Percentiles rank a stretch among this genome's conserved stretches.
phyloP scores from a whole-genome alignment of 768 basidiomycete genomes.

The Botryobasidium botryosum region DNA sequence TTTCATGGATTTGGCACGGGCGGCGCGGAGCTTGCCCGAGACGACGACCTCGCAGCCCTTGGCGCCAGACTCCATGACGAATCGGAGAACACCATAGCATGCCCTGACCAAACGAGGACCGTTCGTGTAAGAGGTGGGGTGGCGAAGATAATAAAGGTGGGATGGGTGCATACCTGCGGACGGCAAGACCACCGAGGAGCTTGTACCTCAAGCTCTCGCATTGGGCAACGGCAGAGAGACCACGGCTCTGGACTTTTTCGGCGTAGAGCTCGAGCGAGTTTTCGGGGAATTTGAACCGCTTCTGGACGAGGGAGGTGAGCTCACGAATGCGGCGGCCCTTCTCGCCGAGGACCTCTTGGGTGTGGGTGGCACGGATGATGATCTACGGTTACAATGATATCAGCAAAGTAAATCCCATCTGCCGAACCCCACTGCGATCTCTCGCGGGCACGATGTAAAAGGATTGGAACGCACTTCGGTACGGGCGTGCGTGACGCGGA shows the following conservation, averaged over 20 bases:
- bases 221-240: conserved; percentile 95
- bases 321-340: conserved; percentile 99
- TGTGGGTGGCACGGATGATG: conserved; percentile 99
- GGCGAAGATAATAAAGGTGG: not conserved
- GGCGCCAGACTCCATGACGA: conserved; percentile 99
- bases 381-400: conserved; percentile 39
- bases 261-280: conserved; percentile 98
- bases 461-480: conserved; percentile 50
- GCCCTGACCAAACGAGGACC: conserved; percentile 46
- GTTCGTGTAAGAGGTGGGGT: too few relatives aligned
- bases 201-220: conserved; percentile 98
- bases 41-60: conserved; percentile 99
- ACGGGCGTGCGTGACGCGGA: conserved; percentile 96
- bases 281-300: conserved; percentile 99
- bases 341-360: conserved; percentile 96
- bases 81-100: conserved; percentile 99
- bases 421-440: not conserved
- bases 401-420: not conserved
- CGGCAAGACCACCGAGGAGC: conserved; percentile 96
- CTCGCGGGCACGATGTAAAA: not conserved
- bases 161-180: conserved; percentile 62
- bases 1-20: conserved; percentile 99
- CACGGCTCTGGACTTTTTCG: conserved; percentile 97
- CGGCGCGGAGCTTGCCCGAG: conserved; percentile 98
- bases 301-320: conserved; percentile 94